Evolutionary conservation across 371 early-diverging fungal genomes (phyloP).

Genomic region (Phascolomyces articulosus): DNA sequence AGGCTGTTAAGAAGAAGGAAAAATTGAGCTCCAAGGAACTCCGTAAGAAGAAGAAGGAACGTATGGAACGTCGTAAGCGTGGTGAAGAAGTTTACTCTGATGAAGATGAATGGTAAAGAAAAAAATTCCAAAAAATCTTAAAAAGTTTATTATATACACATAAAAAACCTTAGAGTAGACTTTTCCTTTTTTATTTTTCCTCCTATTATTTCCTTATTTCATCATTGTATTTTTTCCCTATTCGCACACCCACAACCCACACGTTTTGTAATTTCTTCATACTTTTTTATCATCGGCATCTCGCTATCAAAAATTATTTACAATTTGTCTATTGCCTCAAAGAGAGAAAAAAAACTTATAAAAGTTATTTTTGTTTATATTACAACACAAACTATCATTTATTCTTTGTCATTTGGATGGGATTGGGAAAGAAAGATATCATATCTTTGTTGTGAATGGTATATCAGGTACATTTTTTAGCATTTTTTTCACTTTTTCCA

Average conservation of each 20-base stretch:
- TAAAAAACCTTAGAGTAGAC: neutral
- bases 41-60: constrained; percentile 63
- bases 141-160: constrained; percentile 2
- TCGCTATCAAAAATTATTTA: neutral
- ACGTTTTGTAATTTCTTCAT: constrained; percentile 2
- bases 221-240: neutral
- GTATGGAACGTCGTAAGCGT: constrained; percentile 60
- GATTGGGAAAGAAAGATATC: too few species aligned
- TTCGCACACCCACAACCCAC: too few species aligned
- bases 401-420: too few species aligned
- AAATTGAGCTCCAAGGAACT: constrained; percentile 53
- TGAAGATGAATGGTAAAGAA: constrained; percentile 48
- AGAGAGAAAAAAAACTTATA: too few species aligned
- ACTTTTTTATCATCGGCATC: neutral
- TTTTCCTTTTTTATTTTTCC: neutral
- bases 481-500: neutral
- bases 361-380: too few species aligned
- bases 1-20: constrained; percentile 52
- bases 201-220: neutral
- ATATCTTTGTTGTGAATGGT: too few species aligned
- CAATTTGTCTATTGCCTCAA: neutral
- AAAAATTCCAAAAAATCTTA: neutral
- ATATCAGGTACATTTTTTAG: too few species aligned
- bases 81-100: constrained; percentile 58
- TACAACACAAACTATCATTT: too few species aligned